These are phyloP conservation scores for Saccharomyces hybrid DNA, from an alignment of 1,139 yeast genomes.

Conservation along the genomic window DNA sequence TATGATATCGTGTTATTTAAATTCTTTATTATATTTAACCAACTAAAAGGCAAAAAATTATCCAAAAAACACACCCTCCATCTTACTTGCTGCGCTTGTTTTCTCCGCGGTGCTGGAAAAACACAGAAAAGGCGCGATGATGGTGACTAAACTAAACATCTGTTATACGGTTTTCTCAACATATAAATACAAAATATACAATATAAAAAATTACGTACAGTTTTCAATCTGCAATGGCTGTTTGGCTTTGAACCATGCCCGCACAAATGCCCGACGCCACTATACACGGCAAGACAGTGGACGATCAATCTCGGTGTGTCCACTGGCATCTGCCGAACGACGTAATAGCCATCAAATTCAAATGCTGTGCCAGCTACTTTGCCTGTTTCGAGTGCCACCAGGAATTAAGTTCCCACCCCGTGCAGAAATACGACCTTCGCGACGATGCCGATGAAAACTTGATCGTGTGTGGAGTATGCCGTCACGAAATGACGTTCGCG, in stretches of 20 bases:
- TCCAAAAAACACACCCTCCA: neutral
- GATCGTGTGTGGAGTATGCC: constrained; percentile 29
- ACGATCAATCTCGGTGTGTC: constrained; percentile 25
- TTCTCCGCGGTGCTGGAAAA: neutral
- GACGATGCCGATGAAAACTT: constrained; percentile 11
- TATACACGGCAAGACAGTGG: constrained; percentile 19
- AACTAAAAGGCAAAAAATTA: neutral
- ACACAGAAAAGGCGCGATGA: neutral
- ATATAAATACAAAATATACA: neutral
- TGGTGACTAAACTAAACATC: neutral
- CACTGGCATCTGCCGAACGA: constrained; percentile 30
- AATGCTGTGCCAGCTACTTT: constrained; percentile 26
- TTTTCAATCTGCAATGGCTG: neutral
- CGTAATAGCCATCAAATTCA: constrained; percentile 28
- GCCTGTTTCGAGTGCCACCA: constrained; percentile 29
- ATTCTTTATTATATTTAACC: neutral
- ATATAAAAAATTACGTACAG: neutral
- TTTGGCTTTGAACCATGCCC: too few relatives aligned
- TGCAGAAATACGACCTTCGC: constrained; percentile 14
- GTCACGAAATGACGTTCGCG: constrained; percentile 21
- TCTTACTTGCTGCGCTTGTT: neutral
- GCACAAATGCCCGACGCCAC: neutral
- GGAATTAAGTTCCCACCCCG: constrained; percentile 15
- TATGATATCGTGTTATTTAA: neutral
- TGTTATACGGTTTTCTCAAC: neutral